Base-by-base conservation (phyloP, 805 yeast species). In the Tetrapisispora namnaoensis region DNA sequence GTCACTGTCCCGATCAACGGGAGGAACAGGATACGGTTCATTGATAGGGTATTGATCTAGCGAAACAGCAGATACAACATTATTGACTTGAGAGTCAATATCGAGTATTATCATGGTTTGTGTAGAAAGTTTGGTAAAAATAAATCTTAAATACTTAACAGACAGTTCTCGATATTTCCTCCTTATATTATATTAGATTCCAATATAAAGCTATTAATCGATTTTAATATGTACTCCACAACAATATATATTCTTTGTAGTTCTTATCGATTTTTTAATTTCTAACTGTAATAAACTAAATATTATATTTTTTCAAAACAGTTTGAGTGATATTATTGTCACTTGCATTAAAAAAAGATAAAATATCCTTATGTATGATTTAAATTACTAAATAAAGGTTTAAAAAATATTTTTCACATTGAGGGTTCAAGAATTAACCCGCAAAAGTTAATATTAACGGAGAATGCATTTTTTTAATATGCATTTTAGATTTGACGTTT, bases 1-100 rank as follows among this genome's bases (percentile, higher is more conserved):
- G n/a, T 56, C 67, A 16, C 60, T 47, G 39, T 59, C 65, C 22
- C 56, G 59, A 46, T 56, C 59, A 27, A 51, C 38, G 11, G 66
- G 63, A 17, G 63, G 60, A 2, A 37, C 30, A 7, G 44, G 44
- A 46, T 48, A 54, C n/a, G 57, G 53, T 17, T 54, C 57, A 42
- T 54, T 51, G 18, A 51, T 32, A 20, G 48, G 45, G 17, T 18
- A 40, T 18, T n/a, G 22, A 4, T 32, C 28, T 4, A 18, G 10
- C 4, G 32, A 24, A 7, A 28, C 38, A 8, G 22, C n/a, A 4
- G 42, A 21, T 16, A 30, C 1, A 6, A 22, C 38, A 7, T 18
- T 5, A 14, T 37, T 36, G 6, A 14, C 3, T 8, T 20, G 20
- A 17, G 11, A 6, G 20, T 37, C 27, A 10, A 18, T 28, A 21